phyloP scores from a whole-genome alignment of 2,329 filamentous ascomycete genomes.

The Fusarium tanahbumbuense region DNA sequence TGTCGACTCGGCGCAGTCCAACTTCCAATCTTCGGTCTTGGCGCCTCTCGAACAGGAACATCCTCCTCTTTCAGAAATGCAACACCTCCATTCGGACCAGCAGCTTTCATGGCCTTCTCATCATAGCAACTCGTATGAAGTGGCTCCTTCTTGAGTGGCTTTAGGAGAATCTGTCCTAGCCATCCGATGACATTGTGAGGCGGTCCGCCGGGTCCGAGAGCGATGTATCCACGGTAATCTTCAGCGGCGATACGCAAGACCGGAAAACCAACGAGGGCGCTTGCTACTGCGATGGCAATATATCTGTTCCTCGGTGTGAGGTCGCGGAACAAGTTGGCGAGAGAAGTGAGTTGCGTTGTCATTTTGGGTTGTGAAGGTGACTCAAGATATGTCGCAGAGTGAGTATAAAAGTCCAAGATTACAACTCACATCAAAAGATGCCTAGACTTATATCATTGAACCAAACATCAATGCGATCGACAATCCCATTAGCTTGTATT shows the following conservation, averaged over 20 bases:
- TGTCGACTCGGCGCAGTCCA: constrained; percentile 37
- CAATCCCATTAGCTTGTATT: not conserved
- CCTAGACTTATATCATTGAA: not conserved
- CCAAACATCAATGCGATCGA: not conserved
- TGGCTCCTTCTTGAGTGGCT: constrained; percentile 26
- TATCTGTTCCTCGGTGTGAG: not conserved
- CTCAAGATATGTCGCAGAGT: not conserved
- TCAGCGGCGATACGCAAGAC: constrained; percentile 13
- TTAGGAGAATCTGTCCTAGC: constrained; percentile 23
- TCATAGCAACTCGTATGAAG: constrained; percentile 21
- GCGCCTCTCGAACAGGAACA: constrained; percentile 22
- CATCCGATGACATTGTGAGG: constrained; percentile 31
- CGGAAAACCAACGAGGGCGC: constrained; percentile 12
- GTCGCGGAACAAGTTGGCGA: not conserved
- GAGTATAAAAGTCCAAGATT: not conserved
- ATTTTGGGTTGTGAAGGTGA: not conserved
- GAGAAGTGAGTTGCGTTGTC: constrained; percentile 17
- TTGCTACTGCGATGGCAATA: constrained; percentile 7
- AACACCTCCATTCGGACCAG: constrained; percentile 17
- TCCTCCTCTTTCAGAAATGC: constrained; percentile 24
- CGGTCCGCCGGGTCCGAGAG: constrained; percentile 22
- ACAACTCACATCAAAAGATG: not conserved
- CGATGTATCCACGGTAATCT: constrained; percentile 31
- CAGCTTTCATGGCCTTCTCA: not conserved
- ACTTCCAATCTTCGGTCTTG: constrained; percentile 18